Base-by-base conservation (phyloP, 2,329 filamentous ascomycete genomes). In the Microsporum canis region DNA sequence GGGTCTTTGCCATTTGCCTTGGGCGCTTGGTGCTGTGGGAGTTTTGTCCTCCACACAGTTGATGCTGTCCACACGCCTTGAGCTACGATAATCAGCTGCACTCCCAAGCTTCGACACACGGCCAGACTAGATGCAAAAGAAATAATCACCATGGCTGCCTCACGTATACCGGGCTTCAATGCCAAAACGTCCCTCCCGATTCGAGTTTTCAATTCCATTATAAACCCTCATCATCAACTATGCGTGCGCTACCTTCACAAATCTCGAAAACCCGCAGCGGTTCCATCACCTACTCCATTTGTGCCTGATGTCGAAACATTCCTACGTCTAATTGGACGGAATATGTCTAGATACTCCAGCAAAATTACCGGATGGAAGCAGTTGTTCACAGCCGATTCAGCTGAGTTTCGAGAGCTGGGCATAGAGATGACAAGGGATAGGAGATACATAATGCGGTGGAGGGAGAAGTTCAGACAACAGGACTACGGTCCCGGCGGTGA, bases 301-400 rank as follows among this genome's bases (percentile, higher is more conserved):
- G 86, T 95, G 43, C 92, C 91, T 36, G 87, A 96, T 72, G 84
- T 90, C 45, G 72, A 81, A 67, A 94, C 91, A 14, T 96, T 99
- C 75, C 86, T 97, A 64, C 89, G 83, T 39, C 80, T 96, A 63
- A 96, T 97, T 75, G 94, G 94, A 68, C 91, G 94, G 65, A 86
- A 86, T 68, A 84, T 96, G 68, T 85, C 82, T 70, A 84, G 88
- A 71, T 89, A 96, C 78, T 83, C 88, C 57, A 80, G 84, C 75
- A 97, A 97, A 75, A 89, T 99, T 68, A 85, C 88, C 1, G 87
- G 88, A 8, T 97, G 94, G 94, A 88, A 94, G 59, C 84, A 89
- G 4, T 84, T 99, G 53, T 97, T 97, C 81, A 86, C 86, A 53
- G 80, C 94, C 65, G 86, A 84, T 27, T 90, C 89, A 17, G 73